These are phyloP conservation scores for Phytopythium helicoides DNA, from an alignment of 352 stramenopile species.

Conservation along the genomic window DNA sequence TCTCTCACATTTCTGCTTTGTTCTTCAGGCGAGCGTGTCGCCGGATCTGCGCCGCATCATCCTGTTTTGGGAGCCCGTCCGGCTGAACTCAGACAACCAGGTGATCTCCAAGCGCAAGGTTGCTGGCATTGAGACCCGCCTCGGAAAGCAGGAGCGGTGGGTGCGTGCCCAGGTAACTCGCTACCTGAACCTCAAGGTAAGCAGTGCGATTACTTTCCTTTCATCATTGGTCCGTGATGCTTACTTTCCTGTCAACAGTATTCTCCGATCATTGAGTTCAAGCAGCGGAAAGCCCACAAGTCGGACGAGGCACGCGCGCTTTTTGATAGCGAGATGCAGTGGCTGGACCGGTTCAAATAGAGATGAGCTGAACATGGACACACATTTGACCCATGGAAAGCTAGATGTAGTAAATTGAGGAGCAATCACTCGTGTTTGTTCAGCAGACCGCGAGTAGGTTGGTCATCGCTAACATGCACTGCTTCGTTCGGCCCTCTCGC, in stretches of 20 bases:
- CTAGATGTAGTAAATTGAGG: constrained; percentile 2
- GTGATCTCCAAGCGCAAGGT: constrained; percentile 76
- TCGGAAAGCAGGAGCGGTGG: constrained; percentile 64
- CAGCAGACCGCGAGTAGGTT: background rate
- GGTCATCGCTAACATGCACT: background rate
- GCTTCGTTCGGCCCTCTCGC: background rate
- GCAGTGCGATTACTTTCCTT: background rate
- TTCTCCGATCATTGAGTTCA: constrained; percentile 76
- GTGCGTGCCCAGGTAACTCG: constrained; percentile 67
- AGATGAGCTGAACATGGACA: background rate
- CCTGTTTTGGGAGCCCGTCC: constrained; percentile 71
- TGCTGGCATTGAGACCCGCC: constrained; percentile 53
- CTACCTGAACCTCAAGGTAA: constrained; percentile 80
- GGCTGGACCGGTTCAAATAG: constrained; percentile 43
- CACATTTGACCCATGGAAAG: background rate
- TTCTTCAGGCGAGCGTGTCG: constrained; percentile 53
- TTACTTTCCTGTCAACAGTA: constrained; percentile 32
- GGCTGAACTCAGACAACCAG: constrained; percentile 68
- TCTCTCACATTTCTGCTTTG: background rate
- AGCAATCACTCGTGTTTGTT: constrained; percentile 6
- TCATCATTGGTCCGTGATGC: constrained; percentile 16
- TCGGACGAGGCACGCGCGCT: constrained; percentile 50
- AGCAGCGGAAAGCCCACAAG: constrained; percentile 63
- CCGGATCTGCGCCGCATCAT: constrained; percentile 65
- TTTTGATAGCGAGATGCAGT: constrained; percentile 80